Evolutionary conservation across 1,284 basidiomycete genomes (phyloP), one percentile per base, ranked within the genome.

Genomic region (Marasmius fiardii): DNA sequence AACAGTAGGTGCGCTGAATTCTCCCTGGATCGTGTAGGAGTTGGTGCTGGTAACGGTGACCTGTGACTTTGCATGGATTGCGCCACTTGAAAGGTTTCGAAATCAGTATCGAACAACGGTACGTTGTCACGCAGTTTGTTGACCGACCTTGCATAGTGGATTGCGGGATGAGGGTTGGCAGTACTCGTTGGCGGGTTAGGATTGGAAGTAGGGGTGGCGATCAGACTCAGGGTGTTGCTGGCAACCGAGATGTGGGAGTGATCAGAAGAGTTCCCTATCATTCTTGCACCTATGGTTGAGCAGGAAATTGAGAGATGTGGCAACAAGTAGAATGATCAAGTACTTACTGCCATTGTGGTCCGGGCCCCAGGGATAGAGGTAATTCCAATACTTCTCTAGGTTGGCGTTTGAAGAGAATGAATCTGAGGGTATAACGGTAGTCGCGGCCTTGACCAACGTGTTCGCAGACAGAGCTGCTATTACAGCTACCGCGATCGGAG

Each of bases 321-420:
- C 20, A 41, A 34, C 14, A 33, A 18, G 28, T 18, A 2, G 3
- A 3, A 54, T 24, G 20, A 26, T 12, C 11, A 24, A 18, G 24
- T 6, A 66, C 69, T 24, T 58, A 75, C 75, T 74, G 53, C 75
- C 75, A 51, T 77, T 77, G 61, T 77, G 75, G 47, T 76, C 75
- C 33, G 72, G 72, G 3, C 75, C 75, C 75, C 75, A 77, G 5
- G 75, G 74, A 54, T 76, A 77, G n/a, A 75, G 65, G 54, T 75
- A 75, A 34, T 63, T 65, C 73, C 73, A 76, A 56, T 68, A 76
- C 18, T 57, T 67, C 57, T 76, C 71, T 33, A 77, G 68, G 3
- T 63, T 64, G 1, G 69, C 62, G 52, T 69, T 67, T 11, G 68
- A 72, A 7, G 67, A 69, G 62, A 77, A 75, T 1, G 73, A 75